phyloP scores from a whole-genome alignment of 306 rosid species.

The Castanea crenata region DNA sequence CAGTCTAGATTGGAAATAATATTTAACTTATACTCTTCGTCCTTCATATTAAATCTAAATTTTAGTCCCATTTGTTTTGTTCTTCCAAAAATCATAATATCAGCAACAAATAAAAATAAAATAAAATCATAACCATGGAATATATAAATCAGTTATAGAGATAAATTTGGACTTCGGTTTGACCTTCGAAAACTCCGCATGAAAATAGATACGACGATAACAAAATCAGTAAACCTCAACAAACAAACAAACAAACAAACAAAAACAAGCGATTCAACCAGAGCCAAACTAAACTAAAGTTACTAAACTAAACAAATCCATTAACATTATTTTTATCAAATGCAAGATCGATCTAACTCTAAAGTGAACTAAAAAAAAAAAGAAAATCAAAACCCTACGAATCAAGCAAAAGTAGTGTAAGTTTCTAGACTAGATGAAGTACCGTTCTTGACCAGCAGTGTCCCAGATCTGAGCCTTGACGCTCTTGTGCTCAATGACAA shows the following conservation, averaged over 20 bases:
- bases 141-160: neutral
- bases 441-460: conserved; percentile 99
- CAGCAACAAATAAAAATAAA: too few relatives aligned
- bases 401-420: neutral
- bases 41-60: too few relatives aligned
- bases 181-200: neutral
- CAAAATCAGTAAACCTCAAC: too few relatives aligned
- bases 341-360: neutral
- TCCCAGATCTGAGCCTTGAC: conserved; percentile 99
- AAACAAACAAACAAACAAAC: neutral
- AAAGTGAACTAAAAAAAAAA: neutral
- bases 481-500: conserved; percentile 83
- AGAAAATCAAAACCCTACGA: neutral
- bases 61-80: too few relatives aligned
- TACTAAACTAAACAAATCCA: neutral
- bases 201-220: neutral
- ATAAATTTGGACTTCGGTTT: neutral
- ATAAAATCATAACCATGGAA: too few relatives aligned
- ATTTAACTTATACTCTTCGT: too few relatives aligned
- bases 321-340: neutral
- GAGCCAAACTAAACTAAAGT: neutral
- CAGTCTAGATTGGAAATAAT: too few relatives aligned
- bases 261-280: neutral
- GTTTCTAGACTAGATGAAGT: conserved; percentile 4
- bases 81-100: too few relatives aligned